phyloP scores from a whole-genome alignment of 2,329 filamentous ascomycete genomes.

The Paecilomyces formosus region DNA sequence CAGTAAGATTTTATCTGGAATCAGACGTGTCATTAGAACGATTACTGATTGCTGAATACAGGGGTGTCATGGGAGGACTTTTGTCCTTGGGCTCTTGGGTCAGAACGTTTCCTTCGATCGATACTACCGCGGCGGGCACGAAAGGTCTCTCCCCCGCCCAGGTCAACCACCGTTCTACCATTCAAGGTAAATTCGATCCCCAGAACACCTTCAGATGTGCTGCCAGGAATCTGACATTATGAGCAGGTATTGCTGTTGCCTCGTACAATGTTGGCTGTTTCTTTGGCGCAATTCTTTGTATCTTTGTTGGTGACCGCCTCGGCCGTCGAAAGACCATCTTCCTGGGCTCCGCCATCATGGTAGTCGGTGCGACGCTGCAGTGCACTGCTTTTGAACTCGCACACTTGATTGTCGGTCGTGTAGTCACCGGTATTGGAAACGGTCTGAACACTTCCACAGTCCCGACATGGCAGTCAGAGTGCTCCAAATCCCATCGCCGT shows the following conservation, averaged over 20 bases:
- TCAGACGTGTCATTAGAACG: neutral
- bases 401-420: conserved; percentile 45
- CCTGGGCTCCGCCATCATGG: conserved; percentile 41
- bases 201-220: conserved; percentile 5
- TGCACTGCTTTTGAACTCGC: conserved; percentile 39
- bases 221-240: neutral
- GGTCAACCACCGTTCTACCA: conserved; percentile 23
- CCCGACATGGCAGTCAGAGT: conserved; percentile 46
- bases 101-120: conserved; percentile 46
- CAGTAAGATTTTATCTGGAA: conserved; percentile 33
- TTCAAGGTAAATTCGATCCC: conserved; percentile 20
- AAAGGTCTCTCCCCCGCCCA: conserved; percentile 7
- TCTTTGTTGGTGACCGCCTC: conserved; percentile 45
- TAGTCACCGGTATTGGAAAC: conserved; percentile 48
- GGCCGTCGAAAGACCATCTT: conserved; percentile 47
- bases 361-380: conserved; percentile 44
- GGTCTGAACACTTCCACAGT: conserved; percentile 47
- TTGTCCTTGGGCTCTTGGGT: conserved; percentile 61
- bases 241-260: conserved; percentile 31
- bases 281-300: conserved; percentile 42
- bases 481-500: conserved; percentile 43
- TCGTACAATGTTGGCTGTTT: conserved; percentile 46
- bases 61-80: conserved; percentile 66
- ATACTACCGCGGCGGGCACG: conserved; percentile 34
- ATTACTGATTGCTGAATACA: conserved; percentile 13